A percentile compares a stretch with the other conserved stretches of the same genome.
Conservation (phyloP, 176 grass and related monocot genomes). For the Cenchrus americanus region DNA sequence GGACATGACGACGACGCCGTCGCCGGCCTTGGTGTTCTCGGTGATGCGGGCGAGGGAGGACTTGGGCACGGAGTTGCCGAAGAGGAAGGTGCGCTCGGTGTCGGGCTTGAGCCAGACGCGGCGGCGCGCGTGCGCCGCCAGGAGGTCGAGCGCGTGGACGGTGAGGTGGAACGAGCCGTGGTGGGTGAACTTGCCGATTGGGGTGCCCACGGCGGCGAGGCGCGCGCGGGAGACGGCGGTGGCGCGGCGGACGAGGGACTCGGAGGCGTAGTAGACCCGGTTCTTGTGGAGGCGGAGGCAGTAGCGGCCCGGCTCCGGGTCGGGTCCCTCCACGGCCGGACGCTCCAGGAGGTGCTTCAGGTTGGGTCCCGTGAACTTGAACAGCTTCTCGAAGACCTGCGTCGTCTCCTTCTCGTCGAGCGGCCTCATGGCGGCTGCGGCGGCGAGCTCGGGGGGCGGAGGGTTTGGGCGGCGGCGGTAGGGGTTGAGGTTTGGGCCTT, state of each 20-base stretch:
- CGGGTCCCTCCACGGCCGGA: constrained; percentile 67
- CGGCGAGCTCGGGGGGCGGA: neutral
- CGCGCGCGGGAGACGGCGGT: constrained; percentile 58
- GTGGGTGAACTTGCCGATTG: constrained; percentile 90
- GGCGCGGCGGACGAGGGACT: constrained; percentile 74
- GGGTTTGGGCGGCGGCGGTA: neutral
- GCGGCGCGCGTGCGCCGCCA: constrained; percentile 80
- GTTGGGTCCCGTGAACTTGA: constrained; percentile 91
- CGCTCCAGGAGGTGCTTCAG: constrained; percentile 83
- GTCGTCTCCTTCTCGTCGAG: constrained; percentile 96
- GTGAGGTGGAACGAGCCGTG: constrained; percentile 82
- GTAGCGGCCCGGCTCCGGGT: constrained; percentile 61
- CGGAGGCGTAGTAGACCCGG: constrained; percentile 80
- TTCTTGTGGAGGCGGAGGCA: constrained; percentile 92
- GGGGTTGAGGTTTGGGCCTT: neutral
- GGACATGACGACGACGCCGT: constrained; percentile 81
- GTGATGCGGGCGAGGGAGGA: constrained; percentile 87
- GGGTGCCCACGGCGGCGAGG: constrained; percentile 70
- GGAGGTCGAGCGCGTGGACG: constrained; percentile 80
- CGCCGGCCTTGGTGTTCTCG: constrained; percentile 71
- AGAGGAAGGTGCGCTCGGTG: constrained; percentile 85
- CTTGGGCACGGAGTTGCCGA: constrained; percentile 87
- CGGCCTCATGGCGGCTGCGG: constrained; percentile 53
- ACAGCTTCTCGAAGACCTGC: constrained; percentile 83
- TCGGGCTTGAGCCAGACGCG: constrained; percentile 92